Conservation (phyloP, 176 grass and related monocot species). For the Coix lacrymajobi region DNA sequence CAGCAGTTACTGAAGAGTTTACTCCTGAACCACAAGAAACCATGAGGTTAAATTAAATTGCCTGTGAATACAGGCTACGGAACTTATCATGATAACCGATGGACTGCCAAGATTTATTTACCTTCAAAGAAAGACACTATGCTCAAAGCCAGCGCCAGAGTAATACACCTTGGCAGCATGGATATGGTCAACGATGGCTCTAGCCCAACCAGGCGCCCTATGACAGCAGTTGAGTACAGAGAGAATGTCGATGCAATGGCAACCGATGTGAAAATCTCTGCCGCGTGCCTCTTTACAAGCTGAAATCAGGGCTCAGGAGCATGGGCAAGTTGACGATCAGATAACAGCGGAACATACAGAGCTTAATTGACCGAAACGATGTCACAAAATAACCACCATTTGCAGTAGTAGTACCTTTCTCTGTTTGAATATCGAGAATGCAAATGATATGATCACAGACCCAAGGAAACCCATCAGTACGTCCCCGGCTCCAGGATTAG, state of each 20-base stretch:
- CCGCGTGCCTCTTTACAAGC: constrained; percentile 86
- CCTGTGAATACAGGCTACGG: background rate
- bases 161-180: constrained; percentile 86
- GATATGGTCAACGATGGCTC: constrained; percentile 80
- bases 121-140: constrained; percentile 96
- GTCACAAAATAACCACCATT: background rate
- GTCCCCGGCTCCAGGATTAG: constrained; percentile 91
- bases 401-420: constrained; percentile 50
- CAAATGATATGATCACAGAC: constrained; percentile 93
- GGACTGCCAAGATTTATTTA: constrained; percentile 18
- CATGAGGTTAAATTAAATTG: background rate
- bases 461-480: constrained; percentile 96
- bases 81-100: background rate
- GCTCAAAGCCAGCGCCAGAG: constrained; percentile 85
- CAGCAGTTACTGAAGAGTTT: constrained; percentile 82
- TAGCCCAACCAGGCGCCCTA: constrained; percentile 60
- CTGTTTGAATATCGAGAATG: constrained; percentile 97
- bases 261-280: constrained; percentile 93
- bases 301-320: constrained; percentile 26
- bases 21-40: constrained; percentile 31
- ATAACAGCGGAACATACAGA: background rate
- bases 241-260: constrained; percentile 71
- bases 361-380: background rate
- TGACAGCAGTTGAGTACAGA: constrained; percentile 73
- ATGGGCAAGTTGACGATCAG: background rate